Conservation (phyloP, 2,329 filamentous ascomycete species). For the Aaosphaeria arxii region DNA sequence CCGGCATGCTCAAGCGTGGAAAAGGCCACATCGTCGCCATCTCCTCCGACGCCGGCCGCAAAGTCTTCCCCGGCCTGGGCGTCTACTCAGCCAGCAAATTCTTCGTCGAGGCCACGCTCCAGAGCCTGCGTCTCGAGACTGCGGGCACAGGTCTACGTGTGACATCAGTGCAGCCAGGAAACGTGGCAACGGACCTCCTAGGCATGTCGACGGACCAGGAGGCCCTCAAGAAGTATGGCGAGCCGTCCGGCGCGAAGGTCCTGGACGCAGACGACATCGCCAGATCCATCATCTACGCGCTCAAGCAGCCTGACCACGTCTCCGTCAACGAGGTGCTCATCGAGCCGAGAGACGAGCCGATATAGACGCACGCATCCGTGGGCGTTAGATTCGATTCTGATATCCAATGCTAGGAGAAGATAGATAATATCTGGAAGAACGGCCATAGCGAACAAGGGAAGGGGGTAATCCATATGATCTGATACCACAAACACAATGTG, state of each 20-base stretch:
- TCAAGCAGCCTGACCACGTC: conserved; percentile 72
- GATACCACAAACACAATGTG: too few relatives aligned
- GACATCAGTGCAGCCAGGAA: conserved; percentile 73
- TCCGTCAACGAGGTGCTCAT: conserved; percentile 79
- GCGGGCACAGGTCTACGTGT: conserved; percentile 70
- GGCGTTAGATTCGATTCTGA: too few relatives aligned
- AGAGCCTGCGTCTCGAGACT: conserved; percentile 71
- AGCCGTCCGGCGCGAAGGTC: conserved; percentile 71
- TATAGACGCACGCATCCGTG: conserved; percentile 2
- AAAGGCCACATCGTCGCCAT: conserved; percentile 75
- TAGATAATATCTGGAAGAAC: too few relatives aligned
- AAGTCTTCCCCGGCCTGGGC: conserved; percentile 76
- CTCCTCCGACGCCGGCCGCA: conserved; percentile 77
- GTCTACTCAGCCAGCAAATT: conserved; percentile 83
- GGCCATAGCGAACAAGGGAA: too few relatives aligned
- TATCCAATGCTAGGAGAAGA: too few relatives aligned
- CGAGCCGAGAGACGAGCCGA: conserved; percentile 38
- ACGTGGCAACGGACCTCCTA: conserved; percentile 70
- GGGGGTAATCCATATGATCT: too few relatives aligned
- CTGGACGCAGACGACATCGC: conserved; percentile 73
- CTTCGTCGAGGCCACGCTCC: conserved; percentile 80
- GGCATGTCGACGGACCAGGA: conserved; percentile 73
- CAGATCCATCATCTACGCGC: conserved; percentile 68
- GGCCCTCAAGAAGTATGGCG: conserved; percentile 75
- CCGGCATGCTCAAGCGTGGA: conserved; percentile 67